Evolutionary conservation across 176 grass and related monocot species (phyloP).

Genomic region (Panicum miliaceum): DNA sequence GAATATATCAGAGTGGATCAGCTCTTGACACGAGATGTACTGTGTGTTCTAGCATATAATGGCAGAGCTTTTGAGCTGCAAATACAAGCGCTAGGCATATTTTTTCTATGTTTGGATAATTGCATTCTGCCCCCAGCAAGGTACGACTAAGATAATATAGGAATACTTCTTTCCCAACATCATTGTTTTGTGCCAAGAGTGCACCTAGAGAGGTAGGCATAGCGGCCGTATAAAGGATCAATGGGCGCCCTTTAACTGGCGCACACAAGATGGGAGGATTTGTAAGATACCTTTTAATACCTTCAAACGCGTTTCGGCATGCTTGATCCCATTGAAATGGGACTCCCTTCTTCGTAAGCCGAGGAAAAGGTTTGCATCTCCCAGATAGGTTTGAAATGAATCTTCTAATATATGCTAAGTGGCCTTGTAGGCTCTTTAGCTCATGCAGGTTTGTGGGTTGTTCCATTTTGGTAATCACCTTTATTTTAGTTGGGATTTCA

Average conservation of each 20-base stretch:
- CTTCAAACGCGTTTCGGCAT: background rate
- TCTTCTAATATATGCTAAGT: background rate
- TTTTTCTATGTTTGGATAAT: conserved; percentile 6
- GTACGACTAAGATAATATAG: background rate
- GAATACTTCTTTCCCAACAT: background rate
- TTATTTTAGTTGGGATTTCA: background rate
- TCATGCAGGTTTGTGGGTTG: background rate
- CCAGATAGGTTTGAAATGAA: background rate
- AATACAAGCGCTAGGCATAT: background rate
- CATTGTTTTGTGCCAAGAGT: background rate
- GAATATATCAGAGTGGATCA: too few species aligned
- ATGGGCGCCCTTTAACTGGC: background rate
- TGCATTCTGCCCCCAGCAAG: background rate
- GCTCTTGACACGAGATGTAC: background rate
- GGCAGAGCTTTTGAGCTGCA: background rate
- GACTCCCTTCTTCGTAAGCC: background rate
- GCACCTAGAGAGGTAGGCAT: background rate
- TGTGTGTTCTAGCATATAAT: too few species aligned
- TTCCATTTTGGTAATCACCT: background rate
- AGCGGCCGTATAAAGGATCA: background rate
- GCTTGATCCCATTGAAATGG: background rate
- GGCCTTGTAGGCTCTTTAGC: background rate
- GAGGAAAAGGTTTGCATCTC: background rate
- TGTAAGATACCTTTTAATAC: background rate
- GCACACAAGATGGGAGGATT: background rate